Conservation (phyloP, 371 early-diverging fungal genomes). For the Mucor indicus region DNA sequence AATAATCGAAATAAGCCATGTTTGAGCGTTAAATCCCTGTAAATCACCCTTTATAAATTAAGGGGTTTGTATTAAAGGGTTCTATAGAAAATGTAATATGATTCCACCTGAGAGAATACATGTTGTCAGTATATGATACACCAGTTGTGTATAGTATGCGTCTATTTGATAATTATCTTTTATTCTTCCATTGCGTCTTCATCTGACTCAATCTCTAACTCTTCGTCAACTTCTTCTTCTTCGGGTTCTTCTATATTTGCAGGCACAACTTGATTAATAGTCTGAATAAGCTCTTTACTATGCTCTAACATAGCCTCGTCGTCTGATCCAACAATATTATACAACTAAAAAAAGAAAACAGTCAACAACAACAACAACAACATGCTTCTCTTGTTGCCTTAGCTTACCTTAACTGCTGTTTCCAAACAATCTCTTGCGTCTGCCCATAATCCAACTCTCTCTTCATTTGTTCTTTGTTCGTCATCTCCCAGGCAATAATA, state of each 20-base stretch:
- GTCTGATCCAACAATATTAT: slow-evolving; percentile 55
- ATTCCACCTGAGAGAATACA: no score
- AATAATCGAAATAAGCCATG: no score
- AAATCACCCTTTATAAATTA: background rate
- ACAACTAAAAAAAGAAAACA: slow-evolving; percentile 42
- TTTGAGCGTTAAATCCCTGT: no score
- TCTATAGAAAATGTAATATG: slow-evolving; percentile 1
- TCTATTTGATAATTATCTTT: background rate
- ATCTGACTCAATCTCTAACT: slow-evolving; percentile 33
- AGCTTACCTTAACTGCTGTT: slow-evolving; percentile 63
- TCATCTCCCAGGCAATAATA: slow-evolving; percentile 82
- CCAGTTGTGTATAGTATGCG: background rate
- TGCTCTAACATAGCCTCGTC: slow-evolving; percentile 71
- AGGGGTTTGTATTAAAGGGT: slow-evolving; percentile 4
- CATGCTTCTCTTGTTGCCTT: no score
- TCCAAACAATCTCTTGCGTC: slow-evolving; percentile 80
- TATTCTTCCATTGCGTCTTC: slow-evolving; percentile 47
- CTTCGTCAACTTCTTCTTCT: slow-evolving; percentile 31
- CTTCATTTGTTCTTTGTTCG: slow-evolving; percentile 45
- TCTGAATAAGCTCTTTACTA: slow-evolving; percentile 61
- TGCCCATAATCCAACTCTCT: slow-evolving; percentile 54
- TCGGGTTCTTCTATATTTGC: slow-evolving; percentile 39
- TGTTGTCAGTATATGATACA: background rate
- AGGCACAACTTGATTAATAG: slow-evolving; percentile 53
- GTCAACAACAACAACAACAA: no score